Percentiles rank a stretch among this genome's conserved stretches.
Evolutionary conservation across 2,329 filamentous ascomycete genomes (phyloP).

Genomic region (Colletotrichum aenigma): DNA sequence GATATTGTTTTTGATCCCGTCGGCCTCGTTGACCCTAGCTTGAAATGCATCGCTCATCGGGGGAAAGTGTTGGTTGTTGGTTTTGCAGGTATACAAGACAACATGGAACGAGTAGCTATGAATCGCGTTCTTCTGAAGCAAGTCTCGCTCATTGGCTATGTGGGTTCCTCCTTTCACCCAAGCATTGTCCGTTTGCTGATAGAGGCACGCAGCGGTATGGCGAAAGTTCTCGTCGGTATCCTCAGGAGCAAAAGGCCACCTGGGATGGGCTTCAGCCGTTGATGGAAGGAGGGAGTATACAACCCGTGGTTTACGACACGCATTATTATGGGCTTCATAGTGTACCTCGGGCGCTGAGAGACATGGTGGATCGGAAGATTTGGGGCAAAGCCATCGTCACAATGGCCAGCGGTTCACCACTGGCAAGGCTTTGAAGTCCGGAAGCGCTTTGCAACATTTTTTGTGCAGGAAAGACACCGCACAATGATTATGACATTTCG

Average conservation of each 20-base stretch:
- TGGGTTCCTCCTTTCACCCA: slow-evolving; percentile 27
- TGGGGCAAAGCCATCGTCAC: slow-evolving; percentile 63
- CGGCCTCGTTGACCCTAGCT: slow-evolving; percentile 57
- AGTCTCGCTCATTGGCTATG: slow-evolving; percentile 57
- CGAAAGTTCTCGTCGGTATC: slow-evolving; percentile 55
- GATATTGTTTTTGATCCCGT: slow-evolving; percentile 64
- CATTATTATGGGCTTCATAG: slow-evolving; percentile 54
- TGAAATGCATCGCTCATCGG: slow-evolving; percentile 58
- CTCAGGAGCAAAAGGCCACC: slow-evolving; percentile 48
- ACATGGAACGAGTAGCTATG: slow-evolving; percentile 59
- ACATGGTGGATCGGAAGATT: slow-evolving; percentile 52
- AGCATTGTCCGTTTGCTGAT: background rate
- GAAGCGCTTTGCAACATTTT: background rate
- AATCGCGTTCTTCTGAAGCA: slow-evolving; percentile 59
- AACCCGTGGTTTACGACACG: slow-evolving; percentile 53
- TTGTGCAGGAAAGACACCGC: background rate
- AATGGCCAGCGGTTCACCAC: background rate
- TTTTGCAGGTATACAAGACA: slow-evolving; percentile 57
- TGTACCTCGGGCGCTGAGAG: slow-evolving; percentile 53
- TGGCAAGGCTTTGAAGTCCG: background rate
- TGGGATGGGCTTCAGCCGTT: slow-evolving; percentile 57
- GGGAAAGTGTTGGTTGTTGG: slow-evolving; percentile 61
- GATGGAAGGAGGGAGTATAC: slow-evolving; percentile 50
- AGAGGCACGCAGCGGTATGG: slow-evolving; percentile 53
- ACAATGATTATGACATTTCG: slow-evolving; percentile 2